Conservation (phyloP, 805 yeast species). For the Tetrapisispora namnaoensis region DNA sequence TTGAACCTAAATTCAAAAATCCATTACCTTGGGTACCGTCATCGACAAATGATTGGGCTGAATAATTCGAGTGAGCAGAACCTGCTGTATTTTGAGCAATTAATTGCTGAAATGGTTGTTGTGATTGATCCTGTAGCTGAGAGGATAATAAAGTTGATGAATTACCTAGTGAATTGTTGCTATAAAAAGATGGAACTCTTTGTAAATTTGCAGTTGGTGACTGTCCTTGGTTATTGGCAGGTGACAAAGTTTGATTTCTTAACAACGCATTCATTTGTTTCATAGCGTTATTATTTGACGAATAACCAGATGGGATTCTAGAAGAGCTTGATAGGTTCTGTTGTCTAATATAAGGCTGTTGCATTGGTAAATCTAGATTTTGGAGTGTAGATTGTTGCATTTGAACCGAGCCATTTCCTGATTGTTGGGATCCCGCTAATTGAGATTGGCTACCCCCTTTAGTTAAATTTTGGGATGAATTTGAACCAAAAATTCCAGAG, state of each 20-base stretch:
- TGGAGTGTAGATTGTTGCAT: constrained; percentile 7
- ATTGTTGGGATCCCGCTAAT: neutral
- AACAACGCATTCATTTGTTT: constrained; percentile 24
- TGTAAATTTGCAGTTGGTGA: constrained; percentile 12
- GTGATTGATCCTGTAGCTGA: constrained; percentile 10
- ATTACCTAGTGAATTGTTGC: constrained; percentile 2
- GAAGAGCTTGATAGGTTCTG: constrained; percentile 26
- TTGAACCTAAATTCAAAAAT: neutral
- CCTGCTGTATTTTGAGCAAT: constrained; percentile 28
- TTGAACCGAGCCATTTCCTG: constrained; percentile 1
- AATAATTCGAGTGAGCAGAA: constrained; percentile 27
- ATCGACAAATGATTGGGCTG: constrained; percentile 25
- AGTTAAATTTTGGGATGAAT: constrained; percentile 1
- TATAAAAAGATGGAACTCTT: constrained; percentile 11
- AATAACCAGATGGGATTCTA: constrained; percentile 29
- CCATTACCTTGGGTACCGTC: constrained; percentile 8
- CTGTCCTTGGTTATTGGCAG: constrained; percentile 14
- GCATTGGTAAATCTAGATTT: constrained; percentile 11
- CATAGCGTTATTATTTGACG: constrained; percentile 18
- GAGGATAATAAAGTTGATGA: neutral
- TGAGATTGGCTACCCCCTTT: constrained; percentile 1
- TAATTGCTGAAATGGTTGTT: constrained; percentile 8
- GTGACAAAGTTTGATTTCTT: constrained; percentile 24
- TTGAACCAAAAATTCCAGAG: neutral
- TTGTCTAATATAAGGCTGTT: constrained; percentile 24